Evolutionary conservation across 2,329 filamentous ascomycete genomes (phyloP).

Genomic region (Chaetomiaceae sp.): DNA sequence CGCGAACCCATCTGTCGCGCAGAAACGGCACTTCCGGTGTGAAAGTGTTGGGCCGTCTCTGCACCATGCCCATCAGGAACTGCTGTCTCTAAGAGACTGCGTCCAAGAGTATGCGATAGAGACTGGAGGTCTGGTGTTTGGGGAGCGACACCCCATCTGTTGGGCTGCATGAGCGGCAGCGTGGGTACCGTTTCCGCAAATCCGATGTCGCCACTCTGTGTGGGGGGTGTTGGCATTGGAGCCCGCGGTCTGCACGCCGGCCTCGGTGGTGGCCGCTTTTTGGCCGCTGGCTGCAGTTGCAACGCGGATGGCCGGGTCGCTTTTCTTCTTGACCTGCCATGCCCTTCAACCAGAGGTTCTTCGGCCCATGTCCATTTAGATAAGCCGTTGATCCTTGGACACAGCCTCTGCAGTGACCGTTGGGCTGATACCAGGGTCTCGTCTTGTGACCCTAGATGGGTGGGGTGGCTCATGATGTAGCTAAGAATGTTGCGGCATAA

Average conservation of each 20-base stretch:
- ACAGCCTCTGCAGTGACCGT: neutral
- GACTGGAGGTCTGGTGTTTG: neutral
- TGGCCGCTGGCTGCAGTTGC: neutral
- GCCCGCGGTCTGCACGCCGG: neutral
- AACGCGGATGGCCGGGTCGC: neutral
- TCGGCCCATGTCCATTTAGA: neutral
- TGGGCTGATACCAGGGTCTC: neutral
- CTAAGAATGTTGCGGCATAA: conserved; percentile 3
- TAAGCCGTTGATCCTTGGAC: conserved; percentile 11
- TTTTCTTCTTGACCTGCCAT: neutral
- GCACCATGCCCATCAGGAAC: too few species aligned
- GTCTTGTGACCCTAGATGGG: neutral
- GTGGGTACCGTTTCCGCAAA: neutral
- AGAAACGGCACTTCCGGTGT: too few species aligned
- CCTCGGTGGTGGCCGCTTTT: neutral
- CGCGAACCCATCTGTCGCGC: too few species aligned
- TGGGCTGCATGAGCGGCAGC: neutral
- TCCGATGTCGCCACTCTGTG: conserved; percentile 6
- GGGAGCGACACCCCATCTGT: neutral
- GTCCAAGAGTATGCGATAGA: neutral
- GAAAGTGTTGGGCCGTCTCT: too few species aligned
- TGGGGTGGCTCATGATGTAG: conserved; percentile 1
- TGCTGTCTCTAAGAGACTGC: too few species aligned
- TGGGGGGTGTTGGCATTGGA: neutral
- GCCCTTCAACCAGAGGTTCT: too few species aligned